Percentiles rank a stretch among this genome's conserved stretches.
These are phyloP conservation scores for Phyllosticta ampelicida DNA, from an alignment of 2,329 filamentous ascomycete genomes.

Conservation along the genomic window DNA sequence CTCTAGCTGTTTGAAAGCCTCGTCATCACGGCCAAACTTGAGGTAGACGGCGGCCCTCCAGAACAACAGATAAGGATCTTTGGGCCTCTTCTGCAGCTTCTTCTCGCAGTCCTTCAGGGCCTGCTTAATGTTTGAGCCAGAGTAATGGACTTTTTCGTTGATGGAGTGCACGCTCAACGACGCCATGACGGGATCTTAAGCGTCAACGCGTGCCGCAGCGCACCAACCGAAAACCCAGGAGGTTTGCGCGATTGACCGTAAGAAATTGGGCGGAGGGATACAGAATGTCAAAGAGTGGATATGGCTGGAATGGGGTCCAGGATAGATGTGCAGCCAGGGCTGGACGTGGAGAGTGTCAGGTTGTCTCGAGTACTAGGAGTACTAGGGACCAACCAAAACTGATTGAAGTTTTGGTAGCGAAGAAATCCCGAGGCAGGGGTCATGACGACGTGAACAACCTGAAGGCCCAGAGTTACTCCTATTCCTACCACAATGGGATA, in stretches of 20 bases:
- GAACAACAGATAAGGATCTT: constrained; percentile 23
- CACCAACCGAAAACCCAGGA: not conserved
- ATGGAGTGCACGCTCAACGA: constrained; percentile 6
- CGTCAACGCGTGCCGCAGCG: not conserved
- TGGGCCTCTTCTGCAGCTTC: constrained; percentile 25
- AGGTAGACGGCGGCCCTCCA: constrained; percentile 10
- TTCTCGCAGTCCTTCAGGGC: constrained; percentile 23
- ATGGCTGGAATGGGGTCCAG: not conserved
- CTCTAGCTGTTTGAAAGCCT: constrained; percentile 7
- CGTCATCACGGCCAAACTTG: constrained; percentile 10
- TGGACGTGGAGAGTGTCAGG: not conserved
- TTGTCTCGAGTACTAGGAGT: not conserved
- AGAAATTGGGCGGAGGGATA: not conserved
- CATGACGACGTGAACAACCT: not conserved
- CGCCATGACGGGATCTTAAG: not conserved
- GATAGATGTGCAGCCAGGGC: not conserved
- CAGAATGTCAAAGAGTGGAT: not conserved
- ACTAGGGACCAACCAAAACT: not conserved
- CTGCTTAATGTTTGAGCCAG: constrained; percentile 10
- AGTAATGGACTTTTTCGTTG: constrained; percentile 7
- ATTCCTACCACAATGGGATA: not conserved
- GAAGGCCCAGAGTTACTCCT: too few species aligned
- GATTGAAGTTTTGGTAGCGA: not conserved
- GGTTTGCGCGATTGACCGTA: not conserved
- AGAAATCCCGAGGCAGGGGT: not conserved